Conservation (phyloP, 495 filamentous ascomycete genomes). For the Bacidia gigantensis region DNA sequence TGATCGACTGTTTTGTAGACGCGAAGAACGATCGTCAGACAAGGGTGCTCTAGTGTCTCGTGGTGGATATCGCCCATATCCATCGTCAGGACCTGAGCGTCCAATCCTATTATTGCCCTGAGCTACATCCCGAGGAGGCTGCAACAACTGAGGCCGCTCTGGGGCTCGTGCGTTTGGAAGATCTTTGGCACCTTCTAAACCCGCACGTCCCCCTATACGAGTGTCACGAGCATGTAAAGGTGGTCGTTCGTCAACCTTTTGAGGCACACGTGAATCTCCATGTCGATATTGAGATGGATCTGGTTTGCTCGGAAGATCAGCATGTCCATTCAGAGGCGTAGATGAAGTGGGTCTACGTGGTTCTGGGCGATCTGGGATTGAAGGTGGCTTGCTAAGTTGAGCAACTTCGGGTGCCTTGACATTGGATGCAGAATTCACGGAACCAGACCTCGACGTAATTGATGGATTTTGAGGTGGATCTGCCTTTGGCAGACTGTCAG, state of each 20-base stretch:
- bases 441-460: not conserved
- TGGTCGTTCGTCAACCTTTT: constrained; percentile 6
- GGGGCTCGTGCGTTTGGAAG: constrained; percentile 3
- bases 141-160: constrained; percentile 2
- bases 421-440: not conserved
- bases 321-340: constrained; percentile 6
- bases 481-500: constrained; percentile 1
- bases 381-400: constrained; percentile 4
- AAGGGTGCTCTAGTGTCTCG: constrained; percentile 11
- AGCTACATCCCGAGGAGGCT: constrained; percentile 1
- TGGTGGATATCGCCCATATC: constrained; percentile 5
- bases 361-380: constrained; percentile 11
- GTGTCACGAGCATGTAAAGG: constrained; percentile 10
- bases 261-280: constrained; percentile 7
- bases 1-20: constrained; percentile 5
- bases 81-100: constrained; percentile 10
- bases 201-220: constrained; percentile 10
- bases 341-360: constrained; percentile 6
- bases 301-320: constrained; percentile 17
- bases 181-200: constrained; percentile 8
- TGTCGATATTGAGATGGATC: constrained; percentile 9
- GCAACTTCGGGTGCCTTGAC: not conserved
- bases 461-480: not conserved
- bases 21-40: constrained; percentile 11
- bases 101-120: constrained; percentile 9